phyloP scores from a whole-genome alignment of 2,329 filamentous ascomycete genomes.

The Tolypocladium sp. region DNA sequence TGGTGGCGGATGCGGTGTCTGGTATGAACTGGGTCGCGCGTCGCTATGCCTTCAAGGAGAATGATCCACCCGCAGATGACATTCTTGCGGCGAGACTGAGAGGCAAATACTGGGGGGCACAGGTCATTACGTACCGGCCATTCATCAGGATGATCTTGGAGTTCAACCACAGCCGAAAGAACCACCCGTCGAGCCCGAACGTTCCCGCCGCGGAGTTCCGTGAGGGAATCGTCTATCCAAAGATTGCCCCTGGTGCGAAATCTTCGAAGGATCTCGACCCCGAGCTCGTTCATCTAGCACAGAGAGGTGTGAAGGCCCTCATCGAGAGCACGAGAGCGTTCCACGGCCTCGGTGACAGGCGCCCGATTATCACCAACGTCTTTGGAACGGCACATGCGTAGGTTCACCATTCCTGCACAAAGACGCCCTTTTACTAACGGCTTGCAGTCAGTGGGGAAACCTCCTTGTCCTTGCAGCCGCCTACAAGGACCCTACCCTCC shows the following conservation, averaged over 20 bases:
- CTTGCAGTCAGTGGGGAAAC: constrained; percentile 84
- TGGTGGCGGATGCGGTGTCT: constrained; percentile 33
- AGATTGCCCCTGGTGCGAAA: constrained; percentile 26
- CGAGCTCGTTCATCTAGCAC: constrained; percentile 44
- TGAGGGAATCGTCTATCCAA: constrained; percentile 25
- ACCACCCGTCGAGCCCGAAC: constrained; percentile 23
- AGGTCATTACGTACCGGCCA: constrained; percentile 80
- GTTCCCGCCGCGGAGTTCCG: constrained; percentile 24
- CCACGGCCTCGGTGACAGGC: constrained; percentile 49
- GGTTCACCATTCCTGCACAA: constrained; percentile 29
- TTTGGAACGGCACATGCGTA: constrained; percentile 95
- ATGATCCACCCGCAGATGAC: constrained; percentile 61
- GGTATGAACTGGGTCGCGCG: constrained; percentile 37
- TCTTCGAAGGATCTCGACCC: constrained; percentile 29
- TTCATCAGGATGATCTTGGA: constrained; percentile 54
- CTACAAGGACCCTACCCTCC: constrained; percentile 57
- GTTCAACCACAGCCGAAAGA: constrained; percentile 27
- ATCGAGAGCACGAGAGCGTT: constrained; percentile 83
- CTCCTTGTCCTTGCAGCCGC: constrained; percentile 82
- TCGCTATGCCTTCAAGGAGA: constrained; percentile 50
- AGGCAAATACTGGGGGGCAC: constrained; percentile 90
- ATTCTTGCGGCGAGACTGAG: constrained; percentile 78
- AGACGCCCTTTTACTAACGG: constrained; percentile 5
- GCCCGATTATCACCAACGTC: constrained; percentile 86
- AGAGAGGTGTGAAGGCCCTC: constrained; percentile 61